Evolutionary conservation across 176 grass and related monocot species (phyloP).

Genomic region (Zea mays): Zm-B73-REFERENCE-NAM-5.0 NC_050104.1:159892001-159892500

Average conservation of each 20-base stretch:
- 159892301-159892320: too few species aligned
- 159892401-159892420: too few species aligned
- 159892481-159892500: too few species aligned
- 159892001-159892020: conserved; percentile 59
- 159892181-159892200: conserved; percentile 36
- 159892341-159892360: too few species aligned
- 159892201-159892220: neutral
- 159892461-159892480: too few species aligned
- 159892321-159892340: too few species aligned
- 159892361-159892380: too few species aligned
- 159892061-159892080: conserved; percentile 69
- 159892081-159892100: conserved; percentile 39
- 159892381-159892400: too few species aligned
- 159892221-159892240: neutral
- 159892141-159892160: conserved; percentile 58
- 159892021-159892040: conserved; percentile 61
- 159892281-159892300: too few species aligned
- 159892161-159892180: conserved; percentile 30
- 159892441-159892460: too few species aligned
- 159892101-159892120: conserved; percentile 57
- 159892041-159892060: conserved; percentile 39
- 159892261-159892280: neutral
- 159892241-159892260: too few species aligned
- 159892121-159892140: conserved; percentile 65
- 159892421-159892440: too few species aligned